These are phyloP conservation scores for Tylopilus rubrobrunneus DNA, from an alignment of 768 basidiomycete species.

Conservation along the genomic window DNA sequence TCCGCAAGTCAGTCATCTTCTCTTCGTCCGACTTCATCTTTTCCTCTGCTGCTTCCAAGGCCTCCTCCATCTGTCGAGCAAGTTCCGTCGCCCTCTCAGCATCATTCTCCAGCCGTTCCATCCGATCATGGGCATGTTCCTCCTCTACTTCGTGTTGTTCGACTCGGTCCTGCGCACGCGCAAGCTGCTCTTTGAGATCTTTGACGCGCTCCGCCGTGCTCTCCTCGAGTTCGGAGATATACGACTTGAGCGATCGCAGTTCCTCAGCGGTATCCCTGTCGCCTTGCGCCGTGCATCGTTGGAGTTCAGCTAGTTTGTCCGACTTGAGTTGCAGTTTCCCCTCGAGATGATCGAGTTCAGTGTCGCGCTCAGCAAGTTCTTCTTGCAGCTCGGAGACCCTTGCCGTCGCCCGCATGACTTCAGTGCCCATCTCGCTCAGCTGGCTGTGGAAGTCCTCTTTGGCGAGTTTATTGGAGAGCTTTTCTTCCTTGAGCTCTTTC, in stretches of 20 bases:
- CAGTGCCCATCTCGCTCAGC: slow-evolving; percentile 27
- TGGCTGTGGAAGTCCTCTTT: slow-evolving; percentile 38
- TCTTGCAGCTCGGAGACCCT: slow-evolving; percentile 42
- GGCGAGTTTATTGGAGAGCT: slow-evolving; percentile 36
- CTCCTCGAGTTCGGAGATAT: slow-evolving; percentile 58
- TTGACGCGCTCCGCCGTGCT: slow-evolving; percentile 50
- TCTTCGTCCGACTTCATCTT: slow-evolving; percentile 65
- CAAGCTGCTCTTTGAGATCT: slow-evolving; percentile 53
- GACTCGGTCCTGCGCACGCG: slow-evolving; percentile 42
- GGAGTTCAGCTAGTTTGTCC: slow-evolving; percentile 21
- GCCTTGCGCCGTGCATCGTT: slow-evolving; percentile 22
- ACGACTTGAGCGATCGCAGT: slow-evolving; percentile 41
- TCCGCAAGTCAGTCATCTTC: slow-evolving; percentile 45
- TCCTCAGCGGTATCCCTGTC: slow-evolving; percentile 30
- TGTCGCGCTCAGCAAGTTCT: slow-evolving; percentile 41
- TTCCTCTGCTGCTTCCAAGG: slow-evolving; percentile 68
- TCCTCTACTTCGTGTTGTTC: slow-evolving; percentile 42
- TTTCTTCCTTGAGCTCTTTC: slow-evolving; percentile 53
- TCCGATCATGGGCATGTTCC: slow-evolving; percentile 45
- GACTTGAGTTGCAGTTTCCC: slow-evolving; percentile 41
- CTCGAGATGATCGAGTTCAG: slow-evolving; percentile 28
- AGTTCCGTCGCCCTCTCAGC: slow-evolving; percentile 51
- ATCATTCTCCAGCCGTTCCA: slow-evolving; percentile 51
- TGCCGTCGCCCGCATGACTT: slow-evolving; percentile 31
- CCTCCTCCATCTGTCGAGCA: slow-evolving; percentile 68